Conservation (phyloP, 2,329 filamentous ascomycete genomes). For the Pyricularia pennisetigena region DNA sequence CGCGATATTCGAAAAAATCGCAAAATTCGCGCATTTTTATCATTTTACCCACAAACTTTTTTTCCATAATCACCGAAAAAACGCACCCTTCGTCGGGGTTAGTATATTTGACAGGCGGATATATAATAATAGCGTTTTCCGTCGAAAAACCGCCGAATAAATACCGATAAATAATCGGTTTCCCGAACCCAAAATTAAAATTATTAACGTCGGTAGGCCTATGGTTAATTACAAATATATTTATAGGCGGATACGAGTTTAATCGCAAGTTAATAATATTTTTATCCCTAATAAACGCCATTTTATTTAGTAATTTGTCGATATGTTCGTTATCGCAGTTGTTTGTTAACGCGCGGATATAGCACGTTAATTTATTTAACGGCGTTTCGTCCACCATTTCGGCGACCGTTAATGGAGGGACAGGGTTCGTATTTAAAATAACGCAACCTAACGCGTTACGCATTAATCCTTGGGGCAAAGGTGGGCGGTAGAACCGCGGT, state of each 20-base stretch:
- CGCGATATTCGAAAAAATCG: background rate
- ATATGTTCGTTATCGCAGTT: constrained; percentile 21
- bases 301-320: constrained; percentile 15
- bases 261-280: constrained; percentile 20
- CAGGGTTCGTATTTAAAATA: constrained; percentile 13
- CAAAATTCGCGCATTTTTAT: background rate
- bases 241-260: constrained; percentile 24
- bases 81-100: background rate
- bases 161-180: constrained; percentile 21
- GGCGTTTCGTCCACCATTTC: constrained; percentile 24
- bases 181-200: constrained; percentile 26
- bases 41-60: background rate
- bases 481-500: constrained; percentile 19
- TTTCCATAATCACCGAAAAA: background rate
- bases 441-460: constrained; percentile 20
- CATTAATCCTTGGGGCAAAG: constrained; percentile 20
- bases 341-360: constrained; percentile 26
- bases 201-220: constrained; percentile 19
- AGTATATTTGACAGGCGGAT: background rate
- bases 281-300: constrained; percentile 27
- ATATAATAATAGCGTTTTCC: background rate
- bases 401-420: constrained; percentile 16
- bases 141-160: constrained; percentile 12
- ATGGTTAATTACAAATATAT: constrained; percentile 24
- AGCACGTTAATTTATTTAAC: constrained; percentile 22